These are phyloP conservation scores for Isoetes engelmannii DNA, from an alignment of 83 land plant species.

Conservation along the genomic window DNA sequence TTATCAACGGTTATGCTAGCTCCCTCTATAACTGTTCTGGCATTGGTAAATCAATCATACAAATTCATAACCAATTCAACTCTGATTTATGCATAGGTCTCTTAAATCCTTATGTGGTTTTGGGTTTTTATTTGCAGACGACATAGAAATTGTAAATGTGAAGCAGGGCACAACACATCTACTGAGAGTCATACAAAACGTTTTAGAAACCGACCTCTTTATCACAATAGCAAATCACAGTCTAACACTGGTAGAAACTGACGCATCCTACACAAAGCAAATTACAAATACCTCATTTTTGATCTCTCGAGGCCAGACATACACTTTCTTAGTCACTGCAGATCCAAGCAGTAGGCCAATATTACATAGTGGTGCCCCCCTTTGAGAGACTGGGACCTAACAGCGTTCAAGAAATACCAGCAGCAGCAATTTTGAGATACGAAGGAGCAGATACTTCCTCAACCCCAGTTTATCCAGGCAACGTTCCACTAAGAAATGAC, in stretches of 20 bases:
- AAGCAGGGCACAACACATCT: neutral
- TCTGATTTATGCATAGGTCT: no score
- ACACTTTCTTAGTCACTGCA: neutral
- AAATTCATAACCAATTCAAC: neutral
- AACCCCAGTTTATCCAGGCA: neutral
- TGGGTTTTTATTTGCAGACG: neutral
- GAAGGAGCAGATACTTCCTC: neutral
- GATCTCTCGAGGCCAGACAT: neutral
- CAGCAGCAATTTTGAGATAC: neutral
- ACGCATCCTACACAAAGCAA: slow-evolving; percentile 5
- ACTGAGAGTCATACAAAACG: neutral
- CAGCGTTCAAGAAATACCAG: neutral
- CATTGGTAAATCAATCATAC: neutral
- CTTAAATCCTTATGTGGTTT: no score
- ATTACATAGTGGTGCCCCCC: neutral
- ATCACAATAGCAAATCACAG: neutral
- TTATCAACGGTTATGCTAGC: neutral
- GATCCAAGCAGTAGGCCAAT: neutral
- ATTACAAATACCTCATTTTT: neutral
- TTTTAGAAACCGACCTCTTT: neutral
- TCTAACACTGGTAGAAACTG: neutral
- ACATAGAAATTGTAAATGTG: neutral
- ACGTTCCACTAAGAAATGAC: neutral
- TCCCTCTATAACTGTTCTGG: neutral
- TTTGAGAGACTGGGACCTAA: neutral